Base-by-base conservation (phyloP, 106 monocot genomes). In the Phalaenopsis aphrodite region DNA sequence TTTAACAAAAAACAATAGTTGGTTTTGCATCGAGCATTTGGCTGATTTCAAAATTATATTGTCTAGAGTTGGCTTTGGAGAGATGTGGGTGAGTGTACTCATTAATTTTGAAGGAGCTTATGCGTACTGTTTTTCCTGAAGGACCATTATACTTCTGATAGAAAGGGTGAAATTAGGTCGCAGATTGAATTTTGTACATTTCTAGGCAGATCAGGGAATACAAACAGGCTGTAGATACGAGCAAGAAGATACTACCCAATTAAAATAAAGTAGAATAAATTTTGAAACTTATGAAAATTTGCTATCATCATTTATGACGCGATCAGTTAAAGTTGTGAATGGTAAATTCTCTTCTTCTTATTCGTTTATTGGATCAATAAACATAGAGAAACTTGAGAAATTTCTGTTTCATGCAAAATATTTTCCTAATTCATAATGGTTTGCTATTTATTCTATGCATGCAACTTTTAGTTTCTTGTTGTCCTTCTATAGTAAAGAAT, bases 401-500 rank as follows among this genome's bases (percentile, higher is more conserved):
- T 12, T 17, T 43, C 2, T 43, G 10, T 69, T 37, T 52, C 15
- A 74, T 74, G 43, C 19, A 74, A 7, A 16, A 74, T 74, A 18
- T 45, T 1, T 30, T 45, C 16, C 19, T 10, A 48, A 52, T 76
- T 23, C 23, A 21, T 49, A 11, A 11, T 49, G 24, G 52, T 76
- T 48, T 76, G 23, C 49, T 49, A 74, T 47, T 76, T 30, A 2
- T 43, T 76, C 24, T 36, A 49, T 49, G 18, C 7, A 52, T 49
- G 76, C 74, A 74, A 74, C 42, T 49, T 49, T 3, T 76, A 18
- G 46, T 49, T 24, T 76, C 19, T 30, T 48, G 39, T 83, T 78
- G n/a, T 74, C 30, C 48, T 72, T 75, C 9, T 47, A 42, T 74
- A 78, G 78, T 36, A 78, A 83, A 83, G 19, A 74, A 41, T 56